phyloP scores from a whole-genome alignment of 305 asterid genomes.

The Caryopteris hybrid region DNA sequence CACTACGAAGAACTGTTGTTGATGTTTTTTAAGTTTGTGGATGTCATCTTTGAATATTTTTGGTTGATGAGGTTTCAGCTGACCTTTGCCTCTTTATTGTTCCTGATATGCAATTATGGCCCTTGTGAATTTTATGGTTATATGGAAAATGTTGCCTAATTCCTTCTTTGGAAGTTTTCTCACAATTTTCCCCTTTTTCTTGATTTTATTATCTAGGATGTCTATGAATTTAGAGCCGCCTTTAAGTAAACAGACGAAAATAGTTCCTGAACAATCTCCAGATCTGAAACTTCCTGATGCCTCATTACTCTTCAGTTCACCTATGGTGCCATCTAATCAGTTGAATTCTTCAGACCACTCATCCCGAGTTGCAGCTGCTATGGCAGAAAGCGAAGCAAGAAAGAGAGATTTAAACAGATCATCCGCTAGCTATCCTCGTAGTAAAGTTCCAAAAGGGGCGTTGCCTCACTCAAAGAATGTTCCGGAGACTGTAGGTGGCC shows the following conservation, averaged over 20 bases:
- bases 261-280: conserved; percentile 30
- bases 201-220: conserved; percentile 9
- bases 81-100: background rate
- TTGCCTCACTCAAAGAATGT: conserved; percentile 56
- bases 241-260: conserved; percentile 24
- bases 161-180: background rate
- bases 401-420: conserved; percentile 60
- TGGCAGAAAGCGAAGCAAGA: conserved; percentile 68
- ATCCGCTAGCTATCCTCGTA: conserved; percentile 48
- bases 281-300: conserved; percentile 77
- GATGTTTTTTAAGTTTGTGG: background rate
- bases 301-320: conserved; percentile 63
- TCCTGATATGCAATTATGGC: conserved; percentile 2
- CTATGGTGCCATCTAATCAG: conserved; percentile 41
- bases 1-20: background rate
- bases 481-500: conserved; percentile 67
- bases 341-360: conserved; percentile 46
- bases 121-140: background rate
- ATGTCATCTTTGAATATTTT: background rate
- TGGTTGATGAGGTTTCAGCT: background rate
- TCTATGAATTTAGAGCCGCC: conserved; percentile 26
- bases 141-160: background rate
- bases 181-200: background rate
- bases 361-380: conserved; percentile 83
- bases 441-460: conserved; percentile 62